Evolutionary conservation across 768 basidiomycete genomes (phyloP), one percentile per base, ranked within the genome.

Genomic region (Pulveroboletus ravenelii): DNA sequence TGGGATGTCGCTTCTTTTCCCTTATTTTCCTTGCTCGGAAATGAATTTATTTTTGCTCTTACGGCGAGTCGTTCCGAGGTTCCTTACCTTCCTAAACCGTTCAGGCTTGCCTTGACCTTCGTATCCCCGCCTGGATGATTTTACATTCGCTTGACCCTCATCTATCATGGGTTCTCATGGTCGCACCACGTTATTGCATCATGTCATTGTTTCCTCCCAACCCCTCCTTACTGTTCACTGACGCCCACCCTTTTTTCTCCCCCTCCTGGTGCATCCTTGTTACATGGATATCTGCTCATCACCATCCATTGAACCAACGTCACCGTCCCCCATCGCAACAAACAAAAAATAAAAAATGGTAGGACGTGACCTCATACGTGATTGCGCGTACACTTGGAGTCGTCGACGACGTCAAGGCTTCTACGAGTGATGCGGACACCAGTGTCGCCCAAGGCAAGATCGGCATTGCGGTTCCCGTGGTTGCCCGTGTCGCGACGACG

Each of bases 331-430:
- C 47, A 9, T 23, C 53, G 56, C 45, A 51, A 30, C 12, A 12
- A 39, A 10, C 34, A 34, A 34, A 34, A 34, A 31, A 31, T 10
- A 31, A 31, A 31, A 34, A 34, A 46, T 45, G 25, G 17, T 34
- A 91, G 89, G 89, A 92, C 64, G 80, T 91, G 48, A 74, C 81
- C 3, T 87, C 89, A 17, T 92, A 91, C 59, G 80, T 83, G 50
- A 87, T 92, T 62, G 89, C 86, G 12, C 83, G 89, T 51, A 90
- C 87, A 6, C 76, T 92, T 45, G 89, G 88, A 31, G 77, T 88
- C 47, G 78, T 87, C 55, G 87, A 89, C 66, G 78, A 79, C 52
- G 81, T 83, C 45, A 84, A 83, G 63, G 85, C 87, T 0, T 84
- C 85, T 12, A 88, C 86, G 23, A 81, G 78, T 65, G 86, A 85